A percentile compares a stretch with the other conserved stretches of the same genome.
Conservation (phyloP, 1,284 basidiomycete species). For the Ceratobasidium sp. region DNA sequence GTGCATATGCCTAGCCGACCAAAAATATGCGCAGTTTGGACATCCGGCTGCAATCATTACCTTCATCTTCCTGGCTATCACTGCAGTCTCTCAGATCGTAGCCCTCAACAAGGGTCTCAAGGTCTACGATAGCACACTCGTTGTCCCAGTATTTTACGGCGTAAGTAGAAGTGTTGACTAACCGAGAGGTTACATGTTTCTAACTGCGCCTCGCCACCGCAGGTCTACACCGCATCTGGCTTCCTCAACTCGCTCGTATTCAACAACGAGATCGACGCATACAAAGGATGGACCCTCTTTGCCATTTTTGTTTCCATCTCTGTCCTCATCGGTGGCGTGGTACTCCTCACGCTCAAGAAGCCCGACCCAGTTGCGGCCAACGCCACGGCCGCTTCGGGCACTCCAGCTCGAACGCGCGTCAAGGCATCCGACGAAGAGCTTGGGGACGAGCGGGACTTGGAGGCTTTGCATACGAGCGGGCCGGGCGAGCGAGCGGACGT, state of each 20-base stretch:
- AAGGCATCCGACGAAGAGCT: slow-evolving; percentile 46
- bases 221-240: slow-evolving; percentile 49
- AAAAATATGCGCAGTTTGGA: slow-evolving; percentile 62
- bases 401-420: slow-evolving; percentile 14
- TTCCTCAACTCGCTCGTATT: slow-evolving; percentile 79
- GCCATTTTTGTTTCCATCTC: slow-evolving; percentile 85
- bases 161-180: slow-evolving; percentile 64
- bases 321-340: slow-evolving; percentile 86
- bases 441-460: slow-evolving; percentile 56
- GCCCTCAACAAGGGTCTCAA: slow-evolving; percentile 88
- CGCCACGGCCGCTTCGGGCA: slow-evolving; percentile 45
- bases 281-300: slow-evolving; percentile 83
- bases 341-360: slow-evolving; percentile 85
- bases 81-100: slow-evolving; percentile 89
- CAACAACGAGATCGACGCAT: slow-evolving; percentile 83
- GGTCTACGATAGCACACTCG: slow-evolving; percentile 65
- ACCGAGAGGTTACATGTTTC: background rate
- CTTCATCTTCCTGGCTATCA: slow-evolving; percentile 78
- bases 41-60: slow-evolving; percentile 85
- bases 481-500: slow-evolving; percentile 48
- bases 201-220: background rate
- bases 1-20: background rate
- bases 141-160: slow-evolving; percentile 78
- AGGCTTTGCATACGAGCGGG: slow-evolving; percentile 15
- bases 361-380: slow-evolving; percentile 62